Evolutionary conservation across 2,329 filamentous ascomycete genomes (phyloP).

Genomic region (Penicillium sp.): DNA sequence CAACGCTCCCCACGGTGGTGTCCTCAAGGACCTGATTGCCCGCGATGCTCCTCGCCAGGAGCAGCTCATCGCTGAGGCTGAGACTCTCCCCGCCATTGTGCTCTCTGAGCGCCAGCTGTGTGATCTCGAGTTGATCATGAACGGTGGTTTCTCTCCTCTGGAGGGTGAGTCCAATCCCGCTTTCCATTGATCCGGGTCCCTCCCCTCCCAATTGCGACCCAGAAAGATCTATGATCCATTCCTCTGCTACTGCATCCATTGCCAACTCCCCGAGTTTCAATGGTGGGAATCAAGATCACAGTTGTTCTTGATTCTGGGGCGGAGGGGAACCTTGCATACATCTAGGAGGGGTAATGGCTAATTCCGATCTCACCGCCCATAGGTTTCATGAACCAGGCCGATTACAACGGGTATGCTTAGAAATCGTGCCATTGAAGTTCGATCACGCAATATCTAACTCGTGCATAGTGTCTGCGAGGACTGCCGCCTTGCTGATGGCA

Average conservation of each 20-base stretch:
- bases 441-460: conserved; percentile 5
- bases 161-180: conserved; percentile 67
- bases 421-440: conserved; percentile 7
- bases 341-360: conserved; percentile 14
- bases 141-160: conserved; percentile 94
- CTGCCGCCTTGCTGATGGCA: conserved; percentile 81
- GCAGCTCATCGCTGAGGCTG: conserved; percentile 79
- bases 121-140: conserved; percentile 95
- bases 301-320: background rate
- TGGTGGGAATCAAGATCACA: no score
- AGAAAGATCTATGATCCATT: no score
- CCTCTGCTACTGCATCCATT: no score
- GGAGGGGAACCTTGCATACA: background rate
- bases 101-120: conserved; percentile 94
- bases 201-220: background rate
- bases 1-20: conserved; percentile 74
- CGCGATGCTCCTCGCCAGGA: conserved; percentile 82
- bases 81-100: conserved; percentile 78
- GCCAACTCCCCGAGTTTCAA: no score
- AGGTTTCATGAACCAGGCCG: conserved; percentile 97
- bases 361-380: conserved; percentile 39
- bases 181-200: background rate
- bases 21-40: conserved; percentile 96
- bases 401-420: conserved; percentile 79
- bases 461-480: conserved; percentile 77